Evolutionary conservation across 257 asterid species (phyloP).

Genomic region (Solanum sejunctum): DNA sequence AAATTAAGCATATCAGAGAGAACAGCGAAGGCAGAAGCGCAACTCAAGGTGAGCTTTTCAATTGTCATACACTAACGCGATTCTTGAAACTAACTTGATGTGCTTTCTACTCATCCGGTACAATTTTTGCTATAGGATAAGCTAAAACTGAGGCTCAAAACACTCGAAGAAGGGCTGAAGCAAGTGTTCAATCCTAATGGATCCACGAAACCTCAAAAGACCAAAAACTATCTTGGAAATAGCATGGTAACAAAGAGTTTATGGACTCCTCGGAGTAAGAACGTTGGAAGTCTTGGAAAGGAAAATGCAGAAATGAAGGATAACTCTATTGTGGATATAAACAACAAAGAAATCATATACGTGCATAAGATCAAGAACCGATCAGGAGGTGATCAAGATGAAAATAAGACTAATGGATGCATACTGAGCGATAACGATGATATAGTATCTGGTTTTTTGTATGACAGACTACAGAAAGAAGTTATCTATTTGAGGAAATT

Average conservation of each 20-base stretch:
- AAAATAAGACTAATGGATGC: constrained; percentile 10
- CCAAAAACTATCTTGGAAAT: constrained; percentile 30
- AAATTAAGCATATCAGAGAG: constrained; percentile 63
- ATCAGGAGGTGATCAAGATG: constrained; percentile 10
- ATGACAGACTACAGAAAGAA: constrained; percentile 87
- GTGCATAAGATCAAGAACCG: constrained; percentile 10
- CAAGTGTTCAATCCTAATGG: constrained; percentile 23
- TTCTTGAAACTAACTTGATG: background rate
- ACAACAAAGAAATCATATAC: constrained; percentile 12
- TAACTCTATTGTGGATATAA: constrained; percentile 7
- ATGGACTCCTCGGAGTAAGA: constrained; percentile 52
- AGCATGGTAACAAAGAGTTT: constrained; percentile 27
- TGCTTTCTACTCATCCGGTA: background rate
- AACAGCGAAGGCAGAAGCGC: constrained; percentile 77
- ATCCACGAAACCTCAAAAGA: constrained; percentile 35
- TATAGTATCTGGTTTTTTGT: constrained; percentile 64
- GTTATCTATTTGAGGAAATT: constrained; percentile 57
- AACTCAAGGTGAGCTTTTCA: constrained; percentile 46
- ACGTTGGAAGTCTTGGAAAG: constrained; percentile 32
- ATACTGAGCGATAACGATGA: constrained; percentile 29
- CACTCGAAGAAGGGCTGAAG: constrained; percentile 66
- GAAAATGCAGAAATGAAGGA: constrained; percentile 46
- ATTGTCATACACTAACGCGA: background rate
- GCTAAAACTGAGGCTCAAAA: constrained; percentile 73
- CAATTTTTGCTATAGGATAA: constrained; percentile 47